A percentile compares a stretch with the other conserved stretches of the same genome.
phyloP scores from a whole-genome alignment of 345 rosid species.

The Gossypium ekmanianum region DNA sequence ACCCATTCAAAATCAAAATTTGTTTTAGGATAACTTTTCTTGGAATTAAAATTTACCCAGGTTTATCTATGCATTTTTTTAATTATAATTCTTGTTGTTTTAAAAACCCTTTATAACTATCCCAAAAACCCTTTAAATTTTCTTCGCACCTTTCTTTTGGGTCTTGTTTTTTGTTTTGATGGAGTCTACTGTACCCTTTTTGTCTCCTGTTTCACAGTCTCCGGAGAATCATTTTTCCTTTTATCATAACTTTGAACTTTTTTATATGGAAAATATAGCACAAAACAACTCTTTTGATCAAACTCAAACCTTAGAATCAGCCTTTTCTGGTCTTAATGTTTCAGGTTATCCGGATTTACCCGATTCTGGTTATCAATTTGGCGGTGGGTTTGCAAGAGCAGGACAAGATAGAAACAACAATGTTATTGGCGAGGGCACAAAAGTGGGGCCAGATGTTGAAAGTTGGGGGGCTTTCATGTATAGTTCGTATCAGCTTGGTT shows the following conservation, averaged over 20 bases:
- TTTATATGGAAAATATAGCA: not conserved
- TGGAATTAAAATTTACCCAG: not conserved
- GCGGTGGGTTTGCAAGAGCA: conserved; percentile 1
- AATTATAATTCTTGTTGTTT: not conserved
- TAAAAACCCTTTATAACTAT: not conserved
- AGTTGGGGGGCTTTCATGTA: conserved; percentile 5
- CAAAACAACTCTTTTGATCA: conserved; percentile 12
- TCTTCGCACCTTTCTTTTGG: not conserved
- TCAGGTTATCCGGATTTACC: not conserved
- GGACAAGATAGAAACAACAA: not conserved
- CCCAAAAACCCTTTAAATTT: not conserved
- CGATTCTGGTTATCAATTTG: not conserved
- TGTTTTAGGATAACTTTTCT: not conserved
- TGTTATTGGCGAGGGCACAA: not conserved
- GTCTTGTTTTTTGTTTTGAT: not conserved
- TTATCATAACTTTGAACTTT: not conserved
- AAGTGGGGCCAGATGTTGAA: conserved; percentile 14
- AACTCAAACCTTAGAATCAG: conserved; percentile 24
- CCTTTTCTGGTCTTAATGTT: conserved; percentile 26
- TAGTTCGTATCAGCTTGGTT: conserved; percentile 1
- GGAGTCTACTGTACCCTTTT: conserved; percentile 1
- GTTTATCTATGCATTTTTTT: not conserved
- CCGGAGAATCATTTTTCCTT: not conserved
- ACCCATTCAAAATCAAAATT: not conserved
- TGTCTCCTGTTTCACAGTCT: conserved; percentile 3